phyloP scores from a whole-genome alignment of 257 asterid species.

The Solanum chilense region DNA sequence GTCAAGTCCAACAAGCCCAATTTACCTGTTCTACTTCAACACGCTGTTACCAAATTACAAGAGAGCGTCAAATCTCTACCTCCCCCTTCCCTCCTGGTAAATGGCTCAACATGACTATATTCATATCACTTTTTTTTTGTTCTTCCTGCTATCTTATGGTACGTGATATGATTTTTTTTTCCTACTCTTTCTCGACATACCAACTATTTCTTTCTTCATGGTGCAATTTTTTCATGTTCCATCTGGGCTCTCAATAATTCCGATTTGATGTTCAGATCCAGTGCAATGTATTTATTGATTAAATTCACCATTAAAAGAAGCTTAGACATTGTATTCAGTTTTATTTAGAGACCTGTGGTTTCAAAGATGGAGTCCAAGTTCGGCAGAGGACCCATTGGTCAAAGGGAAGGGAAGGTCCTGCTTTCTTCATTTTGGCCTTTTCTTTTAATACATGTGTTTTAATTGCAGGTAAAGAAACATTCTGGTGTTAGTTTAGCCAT shows the following conservation, averaged over 20 bases:
- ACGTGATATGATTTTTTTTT: background rate
- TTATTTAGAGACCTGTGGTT: background rate
- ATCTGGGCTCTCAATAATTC: background rate
- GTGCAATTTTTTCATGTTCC: background rate
- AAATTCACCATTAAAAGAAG: background rate
- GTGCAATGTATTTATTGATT: background rate
- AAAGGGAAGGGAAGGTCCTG: background rate
- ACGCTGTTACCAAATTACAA: slow-evolving; percentile 31
- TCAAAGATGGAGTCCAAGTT: background rate
- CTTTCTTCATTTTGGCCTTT: background rate
- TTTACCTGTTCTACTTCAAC: slow-evolving; percentile 12
- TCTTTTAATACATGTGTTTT: background rate
- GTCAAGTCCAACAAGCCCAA: slow-evolving; percentile 9
- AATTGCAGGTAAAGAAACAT: slow-evolving; percentile 40
- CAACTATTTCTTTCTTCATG: background rate
- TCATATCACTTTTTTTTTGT: background rate
- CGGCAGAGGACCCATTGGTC: background rate
- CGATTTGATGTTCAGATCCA: background rate
- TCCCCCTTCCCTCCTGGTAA: slow-evolving; percentile 44
- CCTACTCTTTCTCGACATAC: background rate
- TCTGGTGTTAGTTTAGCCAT: slow-evolving; percentile 36
- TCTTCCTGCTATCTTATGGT: background rate
- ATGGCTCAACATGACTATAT: background rate
- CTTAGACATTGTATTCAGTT: background rate
- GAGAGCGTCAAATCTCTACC: slow-evolving; percentile 47